Evolutionary conservation across 208 protist genomes (phyloP).

Genomic region (Trypanosoma platydactyli): DNA sequence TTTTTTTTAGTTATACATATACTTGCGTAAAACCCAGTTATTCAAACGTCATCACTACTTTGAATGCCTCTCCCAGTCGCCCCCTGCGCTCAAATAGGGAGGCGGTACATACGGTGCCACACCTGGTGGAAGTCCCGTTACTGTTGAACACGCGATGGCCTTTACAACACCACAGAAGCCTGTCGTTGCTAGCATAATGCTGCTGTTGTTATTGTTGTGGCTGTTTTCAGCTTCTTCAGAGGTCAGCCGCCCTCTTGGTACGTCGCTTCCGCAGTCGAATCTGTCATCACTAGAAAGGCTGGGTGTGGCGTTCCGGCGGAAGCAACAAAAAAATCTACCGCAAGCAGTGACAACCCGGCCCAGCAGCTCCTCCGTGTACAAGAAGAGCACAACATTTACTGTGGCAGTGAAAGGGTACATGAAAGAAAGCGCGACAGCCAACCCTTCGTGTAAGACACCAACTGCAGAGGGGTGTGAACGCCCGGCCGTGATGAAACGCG

Average conservation of each 20-base stretch:
- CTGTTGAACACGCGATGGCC: slow-evolving; percentile 20
- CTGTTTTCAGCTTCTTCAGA: slow-evolving; percentile 2
- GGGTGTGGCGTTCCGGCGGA: neutral
- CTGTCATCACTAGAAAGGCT: neutral
- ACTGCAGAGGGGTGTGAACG: neutral
- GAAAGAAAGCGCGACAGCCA: slow-evolving; percentile 9
- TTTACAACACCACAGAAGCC: slow-evolving; percentile 24
- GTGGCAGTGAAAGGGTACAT: slow-evolving; percentile 20
- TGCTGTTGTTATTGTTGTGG: too few species aligned
- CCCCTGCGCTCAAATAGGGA: too few species aligned
- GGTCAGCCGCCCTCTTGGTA: neutral
- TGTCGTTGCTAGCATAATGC: slow-evolving; percentile 12
- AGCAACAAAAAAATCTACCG: slow-evolving; percentile 1
- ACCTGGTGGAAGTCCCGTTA: slow-evolving; percentile 9
- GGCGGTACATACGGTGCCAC: too few species aligned
- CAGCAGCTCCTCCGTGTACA: slow-evolving; percentile 17
- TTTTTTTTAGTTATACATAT: too few species aligned
- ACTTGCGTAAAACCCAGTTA: too few species aligned
- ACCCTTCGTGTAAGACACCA: neutral
- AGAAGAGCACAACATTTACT: slow-evolving; percentile 17
- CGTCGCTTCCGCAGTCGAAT: slow-evolving; percentile 7
- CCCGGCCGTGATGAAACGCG: slow-evolving; percentile 5
- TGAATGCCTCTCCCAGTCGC: too few species aligned
- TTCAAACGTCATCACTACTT: too few species aligned
- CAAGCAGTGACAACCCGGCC: neutral